Evolutionary conservation across 169 alveolate species (phyloP).

Genomic region (Plasmodium malariae): DNA sequence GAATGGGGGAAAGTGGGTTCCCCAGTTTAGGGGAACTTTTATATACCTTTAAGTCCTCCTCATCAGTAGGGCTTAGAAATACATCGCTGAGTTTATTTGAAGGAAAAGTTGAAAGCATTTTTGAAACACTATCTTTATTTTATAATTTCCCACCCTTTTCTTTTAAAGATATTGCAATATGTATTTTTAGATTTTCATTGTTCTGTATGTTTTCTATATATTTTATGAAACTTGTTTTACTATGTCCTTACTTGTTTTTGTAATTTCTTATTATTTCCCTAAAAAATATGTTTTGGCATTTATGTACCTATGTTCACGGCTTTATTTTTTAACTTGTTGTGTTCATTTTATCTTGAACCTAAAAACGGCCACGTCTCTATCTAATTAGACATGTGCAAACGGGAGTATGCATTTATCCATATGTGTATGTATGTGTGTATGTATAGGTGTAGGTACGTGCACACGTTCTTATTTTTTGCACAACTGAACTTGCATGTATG

Average conservation of each 20-base stretch:
- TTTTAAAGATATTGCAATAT: background rate
- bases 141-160: background rate
- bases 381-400: constrained; percentile 9
- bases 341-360: constrained; percentile 24
- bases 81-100: constrained; percentile 11
- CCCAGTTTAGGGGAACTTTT: background rate
- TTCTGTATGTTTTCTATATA: background rate
- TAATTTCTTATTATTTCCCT: constrained; percentile 71
- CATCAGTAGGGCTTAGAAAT: constrained; percentile 34
- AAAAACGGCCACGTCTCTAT: constrained; percentile 64
- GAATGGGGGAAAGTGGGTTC: background rate
- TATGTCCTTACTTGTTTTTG: constrained; percentile 41
- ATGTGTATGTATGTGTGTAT: background rate
- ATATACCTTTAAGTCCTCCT: constrained; percentile 51
- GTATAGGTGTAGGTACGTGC: background rate
- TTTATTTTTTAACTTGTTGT: background rate
- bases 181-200: background rate
- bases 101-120: background rate
- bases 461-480: too few relatives aligned
- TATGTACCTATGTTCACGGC: background rate
- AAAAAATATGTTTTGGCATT: background rate
- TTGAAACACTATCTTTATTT: background rate
- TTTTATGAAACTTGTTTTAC: background rate
- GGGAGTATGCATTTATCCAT: background rate
- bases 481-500: background rate